phyloP scores from a whole-genome alignment of 106 monocot genomes.

The Alisma plantagoaquatica region DNA sequence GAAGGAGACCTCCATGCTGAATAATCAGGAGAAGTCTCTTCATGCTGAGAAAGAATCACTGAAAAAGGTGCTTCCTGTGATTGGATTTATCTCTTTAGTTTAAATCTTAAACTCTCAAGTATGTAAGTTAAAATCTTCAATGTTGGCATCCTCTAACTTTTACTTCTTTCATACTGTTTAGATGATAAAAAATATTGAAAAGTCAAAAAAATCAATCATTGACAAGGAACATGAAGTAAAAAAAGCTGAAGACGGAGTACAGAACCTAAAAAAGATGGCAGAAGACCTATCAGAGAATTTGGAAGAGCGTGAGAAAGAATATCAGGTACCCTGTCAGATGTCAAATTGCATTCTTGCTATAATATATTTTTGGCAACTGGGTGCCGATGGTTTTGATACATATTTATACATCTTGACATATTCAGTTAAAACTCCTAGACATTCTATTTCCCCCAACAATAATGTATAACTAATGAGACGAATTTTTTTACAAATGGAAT shows the following conservation, averaged over 20 bases:
- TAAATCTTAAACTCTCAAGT: background rate
- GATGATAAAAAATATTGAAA: constrained; percentile 64
- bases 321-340: constrained; percentile 72
- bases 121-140: background rate
- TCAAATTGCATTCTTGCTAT: no score
- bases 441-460: no score
- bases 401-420: no score
- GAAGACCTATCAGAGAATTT: constrained; percentile 60
- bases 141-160: constrained; percentile 1
- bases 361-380: no score
- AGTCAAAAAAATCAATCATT: constrained; percentile 57
- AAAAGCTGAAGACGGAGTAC: constrained; percentile 61
- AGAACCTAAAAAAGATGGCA: constrained; percentile 60
- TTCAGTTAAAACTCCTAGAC: no score
- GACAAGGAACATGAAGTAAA: constrained; percentile 60
- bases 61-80: constrained; percentile 42
- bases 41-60: constrained; percentile 40
- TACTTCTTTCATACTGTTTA: constrained; percentile 10
- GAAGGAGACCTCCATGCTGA: constrained; percentile 78
- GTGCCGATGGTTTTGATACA: no score
- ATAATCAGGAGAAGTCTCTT: constrained; percentile 61
- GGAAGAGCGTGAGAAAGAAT: constrained; percentile 65
- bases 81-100: background rate
- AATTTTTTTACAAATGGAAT: no score
- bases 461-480: no score